Evolutionary conservation across 2,329 filamentous ascomycete genomes (phyloP).

Genomic region (Aspergillus brunneoviolaceus): DNA sequence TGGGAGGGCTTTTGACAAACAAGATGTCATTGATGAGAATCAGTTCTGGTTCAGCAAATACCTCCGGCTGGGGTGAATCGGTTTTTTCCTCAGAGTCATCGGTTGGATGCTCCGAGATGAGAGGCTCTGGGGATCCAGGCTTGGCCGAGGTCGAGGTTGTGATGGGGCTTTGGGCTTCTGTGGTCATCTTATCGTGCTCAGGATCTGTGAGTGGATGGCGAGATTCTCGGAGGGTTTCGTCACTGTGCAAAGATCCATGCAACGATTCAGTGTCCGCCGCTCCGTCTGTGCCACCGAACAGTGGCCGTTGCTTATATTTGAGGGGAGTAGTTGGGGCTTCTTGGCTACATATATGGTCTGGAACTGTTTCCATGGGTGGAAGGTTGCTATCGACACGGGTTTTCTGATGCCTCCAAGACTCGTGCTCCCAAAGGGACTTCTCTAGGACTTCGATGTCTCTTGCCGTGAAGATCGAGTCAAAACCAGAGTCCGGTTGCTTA

Average conservation of each 20-base stretch:
- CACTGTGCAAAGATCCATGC: neutral
- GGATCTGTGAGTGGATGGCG: neutral
- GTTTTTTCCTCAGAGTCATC: neutral
- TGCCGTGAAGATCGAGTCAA: neutral
- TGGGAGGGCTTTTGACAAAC: conserved; percentile 17
- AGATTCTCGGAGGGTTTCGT: neutral
- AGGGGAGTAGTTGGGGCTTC: neutral
- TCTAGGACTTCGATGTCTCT: neutral
- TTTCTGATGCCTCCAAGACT: neutral
- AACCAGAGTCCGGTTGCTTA: neutral
- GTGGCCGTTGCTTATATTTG: neutral
- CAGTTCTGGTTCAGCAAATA: conserved; percentile 15
- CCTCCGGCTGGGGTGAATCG: neutral
- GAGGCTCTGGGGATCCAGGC: neutral
- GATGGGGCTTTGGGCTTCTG: neutral
- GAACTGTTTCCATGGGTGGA: neutral
- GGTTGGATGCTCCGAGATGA: neutral
- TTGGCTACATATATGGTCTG: neutral
- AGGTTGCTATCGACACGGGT: neutral
- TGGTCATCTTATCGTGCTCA: neutral
- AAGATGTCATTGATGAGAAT: conserved; percentile 20
- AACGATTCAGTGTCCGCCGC: neutral
- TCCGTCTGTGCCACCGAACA: neutral
- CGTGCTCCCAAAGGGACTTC: neutral
- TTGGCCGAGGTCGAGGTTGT: neutral